These are phyloP conservation scores for Trichoderma parareesei DNA, from an alignment of 495 filamentous ascomycete genomes.

Conservation along the genomic window DNA sequence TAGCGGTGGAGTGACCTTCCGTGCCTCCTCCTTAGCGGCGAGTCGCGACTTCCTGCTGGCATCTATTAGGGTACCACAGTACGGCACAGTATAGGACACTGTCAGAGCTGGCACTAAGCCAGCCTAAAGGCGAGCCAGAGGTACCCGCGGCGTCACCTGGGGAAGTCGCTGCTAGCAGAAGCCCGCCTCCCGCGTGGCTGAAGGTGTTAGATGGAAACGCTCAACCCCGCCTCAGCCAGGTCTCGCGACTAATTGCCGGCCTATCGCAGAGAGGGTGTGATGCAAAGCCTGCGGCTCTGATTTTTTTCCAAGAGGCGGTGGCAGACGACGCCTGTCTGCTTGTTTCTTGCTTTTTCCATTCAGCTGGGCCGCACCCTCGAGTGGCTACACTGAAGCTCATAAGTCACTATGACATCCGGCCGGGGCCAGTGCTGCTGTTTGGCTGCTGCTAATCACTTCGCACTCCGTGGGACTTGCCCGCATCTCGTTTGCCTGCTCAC, in stretches of 20 bases:
- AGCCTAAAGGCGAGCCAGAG: neutral
- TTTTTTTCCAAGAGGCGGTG: neutral
- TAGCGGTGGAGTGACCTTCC: conserved; percentile 12
- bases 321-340: neutral
- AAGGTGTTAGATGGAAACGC: neutral
- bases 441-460: no score
- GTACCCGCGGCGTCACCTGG: neutral
- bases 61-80: conserved; percentile 3
- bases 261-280: conserved; percentile 6
- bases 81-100: neutral
- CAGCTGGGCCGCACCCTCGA: neutral
- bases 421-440: neutral
- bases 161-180: neutral
- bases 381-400: neutral
- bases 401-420: neutral
- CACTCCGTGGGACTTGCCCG: no score
- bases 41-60: conserved; percentile 3
- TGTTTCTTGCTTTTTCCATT: neutral
- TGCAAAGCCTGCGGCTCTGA: conserved; percentile 5
- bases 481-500: neutral
- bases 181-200: no score
- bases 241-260: neutral
- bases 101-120: neutral
- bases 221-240: conserved; percentile 3
- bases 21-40: conserved; percentile 10